Evolutionary conservation across 169 alveolate genomes (phyloP), one percentile per base, ranked within the genome.

Genomic region (Plasmodium gaboni): DNA sequence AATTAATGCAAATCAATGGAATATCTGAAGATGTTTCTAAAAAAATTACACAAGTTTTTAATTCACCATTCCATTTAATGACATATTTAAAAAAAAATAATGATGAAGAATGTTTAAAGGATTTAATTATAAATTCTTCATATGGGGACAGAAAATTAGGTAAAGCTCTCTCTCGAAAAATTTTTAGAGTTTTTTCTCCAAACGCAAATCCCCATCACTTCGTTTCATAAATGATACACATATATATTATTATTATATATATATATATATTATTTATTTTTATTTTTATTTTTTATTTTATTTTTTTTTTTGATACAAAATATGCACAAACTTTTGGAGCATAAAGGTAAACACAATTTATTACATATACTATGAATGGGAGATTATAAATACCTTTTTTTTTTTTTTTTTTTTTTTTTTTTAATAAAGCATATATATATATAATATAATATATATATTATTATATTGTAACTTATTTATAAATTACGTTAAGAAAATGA

Each of bases 71-170:
- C 51, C 74, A 83, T 61, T 69, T 83, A 46, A 83, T 83, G 32
- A 59, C n/a, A 51, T 85, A 83, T 46, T 83, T 83, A 2, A 67
- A 83, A 83, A 83, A 83, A 83, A 50, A 44, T 55, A 48, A 38
- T 71, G 91, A 83, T n/a, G 91, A 83, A 50, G 91, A 83, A 50
- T 83, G 91, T 63, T 69, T 83, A 83, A 51, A 57, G 8, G 91
- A 83, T 15, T 55, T 67, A 57, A 44, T 69, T 26, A 32, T 83
- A 22, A 83, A 73, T 42, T 69, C 91, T 10, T 55, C 91, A 22
- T 83, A 83, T 48, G 91, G 91, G 64, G 85, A 83, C 0, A 69
- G 91, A 15, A 71, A 63, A 32, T 48, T 83, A 12, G 91, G 91
- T 28, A 83, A 57, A 28, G 91, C 91, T 9, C 73, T 83, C 12